phyloP scores from a whole-genome alignment of 768 basidiomycete genomes.

The Hericium alpestre region DNA sequence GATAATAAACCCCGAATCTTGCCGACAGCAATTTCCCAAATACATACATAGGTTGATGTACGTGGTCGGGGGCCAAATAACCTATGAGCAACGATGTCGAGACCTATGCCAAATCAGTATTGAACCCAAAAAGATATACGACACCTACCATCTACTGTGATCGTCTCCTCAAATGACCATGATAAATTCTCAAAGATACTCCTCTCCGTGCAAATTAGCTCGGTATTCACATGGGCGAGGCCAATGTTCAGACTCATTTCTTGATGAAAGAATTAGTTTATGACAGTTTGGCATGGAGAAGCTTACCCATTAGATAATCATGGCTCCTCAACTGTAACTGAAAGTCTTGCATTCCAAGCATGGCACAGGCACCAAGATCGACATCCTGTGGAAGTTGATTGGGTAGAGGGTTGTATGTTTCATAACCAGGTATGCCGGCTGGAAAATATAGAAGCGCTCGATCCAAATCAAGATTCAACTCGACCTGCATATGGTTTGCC shows the following conservation, averaged over 20 bases:
- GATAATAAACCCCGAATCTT: constrained; percentile 45
- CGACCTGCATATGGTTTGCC: constrained; percentile 78
- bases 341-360: constrained; percentile 53
- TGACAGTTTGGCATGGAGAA: neutral
- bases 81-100: constrained; percentile 74
- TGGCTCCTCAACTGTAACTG: constrained; percentile 72
- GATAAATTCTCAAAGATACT: constrained; percentile 19
- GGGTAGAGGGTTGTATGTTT: constrained; percentile 21
- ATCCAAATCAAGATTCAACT: constrained; percentile 42
- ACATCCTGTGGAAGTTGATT: constrained; percentile 17
- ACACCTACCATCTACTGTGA: no score
- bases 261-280: neutral
- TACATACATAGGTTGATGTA: constrained; percentile 78
- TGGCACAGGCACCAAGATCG: constrained; percentile 42
- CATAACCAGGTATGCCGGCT: constrained; percentile 55
- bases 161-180: neutral
- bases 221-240: constrained; percentile 43
- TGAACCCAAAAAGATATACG: no score
- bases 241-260: constrained; percentile 36
- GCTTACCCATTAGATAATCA: constrained; percentile 80
- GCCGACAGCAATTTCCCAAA: constrained; percentile 85
- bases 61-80: constrained; percentile 84
- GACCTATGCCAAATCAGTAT: constrained; percentile 29
- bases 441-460: constrained; percentile 53
- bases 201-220: constrained; percentile 36